Percentiles rank a stretch among this genome's conserved stretches.
Evolutionary conservation across 2,329 filamentous ascomycete species (phyloP).

Genomic region (Calonectria hawksworthii): DNA sequence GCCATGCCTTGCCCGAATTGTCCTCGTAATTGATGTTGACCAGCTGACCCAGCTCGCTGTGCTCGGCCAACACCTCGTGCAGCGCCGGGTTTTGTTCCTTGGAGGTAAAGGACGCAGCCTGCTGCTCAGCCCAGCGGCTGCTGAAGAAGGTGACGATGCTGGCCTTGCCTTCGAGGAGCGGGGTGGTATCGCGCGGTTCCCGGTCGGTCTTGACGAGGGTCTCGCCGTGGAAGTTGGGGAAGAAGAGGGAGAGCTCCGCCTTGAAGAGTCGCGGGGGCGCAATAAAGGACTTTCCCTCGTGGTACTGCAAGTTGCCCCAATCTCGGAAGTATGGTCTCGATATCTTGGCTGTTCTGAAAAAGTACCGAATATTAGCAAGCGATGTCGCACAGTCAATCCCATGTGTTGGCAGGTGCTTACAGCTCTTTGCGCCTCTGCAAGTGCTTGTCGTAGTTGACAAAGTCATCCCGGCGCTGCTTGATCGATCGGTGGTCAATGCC

Average conservation of each 20-base stretch:
- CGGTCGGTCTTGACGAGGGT: conserved; percentile 75
- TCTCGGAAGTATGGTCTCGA: conserved; percentile 95
- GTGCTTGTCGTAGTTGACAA: conserved; percentile 89
- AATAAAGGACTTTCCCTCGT: conserved; percentile 93
- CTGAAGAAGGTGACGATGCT: conserved; percentile 87
- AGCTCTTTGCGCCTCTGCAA: conserved; percentile 81
- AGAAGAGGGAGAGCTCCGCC: conserved; percentile 85
- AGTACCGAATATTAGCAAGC: conserved; percentile 18
- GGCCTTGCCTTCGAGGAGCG: conserved; percentile 78
- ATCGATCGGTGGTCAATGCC: conserved; percentile 79
- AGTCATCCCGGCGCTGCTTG: conserved; percentile 80
- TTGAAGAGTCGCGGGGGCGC: conserved; percentile 89
- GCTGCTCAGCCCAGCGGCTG: conserved; percentile 86
- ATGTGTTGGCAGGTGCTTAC: conserved; percentile 58
- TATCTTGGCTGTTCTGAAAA: conserved; percentile 77
- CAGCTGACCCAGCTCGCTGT: conserved; percentile 74
- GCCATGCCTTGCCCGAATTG: conserved; percentile 75
- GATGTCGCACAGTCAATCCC: too few species aligned
- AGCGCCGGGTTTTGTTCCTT: conserved; percentile 78
- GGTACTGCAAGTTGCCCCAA: conserved; percentile 85
- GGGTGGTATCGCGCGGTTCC: conserved; percentile 77
- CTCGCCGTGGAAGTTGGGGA: conserved; percentile 89
- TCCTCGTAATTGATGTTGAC: conserved; percentile 93
- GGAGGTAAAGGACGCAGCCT: conserved; percentile 80
- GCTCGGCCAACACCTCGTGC: conserved; percentile 69